Evolutionary conservation across 176 grass and related monocot species (phyloP), one percentile per base, ranked within the genome.

Genomic region (Hyparrhenia diplandra): DNA sequence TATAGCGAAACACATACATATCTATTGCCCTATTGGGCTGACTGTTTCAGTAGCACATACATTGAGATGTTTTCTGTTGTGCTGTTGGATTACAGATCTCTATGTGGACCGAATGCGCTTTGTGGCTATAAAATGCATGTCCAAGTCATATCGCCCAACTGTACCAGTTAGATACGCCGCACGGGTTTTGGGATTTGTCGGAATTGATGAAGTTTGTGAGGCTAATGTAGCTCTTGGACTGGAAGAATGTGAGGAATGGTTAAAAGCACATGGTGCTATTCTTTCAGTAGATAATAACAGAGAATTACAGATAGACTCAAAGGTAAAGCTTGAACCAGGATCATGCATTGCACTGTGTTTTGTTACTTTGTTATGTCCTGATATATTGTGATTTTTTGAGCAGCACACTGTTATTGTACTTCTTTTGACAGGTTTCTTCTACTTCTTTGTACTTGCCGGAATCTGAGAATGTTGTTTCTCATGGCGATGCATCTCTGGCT

Each of bases 241-340:
- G 28, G 92, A 94, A 85, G 90, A 92, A 82, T 98, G 90, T 31
- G 84, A 98, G 47, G 86, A 94, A 91, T 98, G 95, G 95, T 91
- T 98, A 86, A 94, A 78, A 75, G 90, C 88, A 9, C 95, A 98
- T 73, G 92, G 95, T 67, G 92, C 88, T 65, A 57, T 94, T 89
- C 59, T 98, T 82, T 71, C 47, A 47, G 75, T 79, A 59, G 89
- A 97, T 37, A 88, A 47, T 47, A 91, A 29, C 29, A 81, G 87
- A 80, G 91, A 97, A 32, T 41, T 90, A 43, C 92, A 92, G 74
- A 82, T 98, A 64, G 92, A 98, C 37, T 79, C 89, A 32, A 98
- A 98, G 90, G 92, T 98, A 92, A 77, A 83, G 46, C 45, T 66
- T 78, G 29, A 18, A 37, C 59, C 11, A 36, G 24, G 45, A 35